Evolutionary conservation across 768 basidiomycete genomes (phyloP).

Genomic region (Imleria badia): DNA sequence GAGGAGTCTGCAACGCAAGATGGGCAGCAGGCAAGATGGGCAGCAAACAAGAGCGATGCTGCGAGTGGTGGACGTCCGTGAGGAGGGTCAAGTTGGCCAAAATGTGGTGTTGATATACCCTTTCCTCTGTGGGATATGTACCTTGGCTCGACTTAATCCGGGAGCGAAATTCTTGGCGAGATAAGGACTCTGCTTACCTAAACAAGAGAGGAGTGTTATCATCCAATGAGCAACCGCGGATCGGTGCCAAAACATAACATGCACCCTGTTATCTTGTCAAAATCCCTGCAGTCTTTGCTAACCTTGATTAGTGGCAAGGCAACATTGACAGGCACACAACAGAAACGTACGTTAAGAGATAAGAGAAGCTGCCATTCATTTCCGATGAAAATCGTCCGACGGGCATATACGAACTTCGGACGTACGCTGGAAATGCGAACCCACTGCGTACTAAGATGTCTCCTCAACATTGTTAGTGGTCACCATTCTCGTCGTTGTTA

Average conservation of each 20-base stretch:
- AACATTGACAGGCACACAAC: slow-evolving; percentile 10
- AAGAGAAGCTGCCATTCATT: slow-evolving; percentile 9
- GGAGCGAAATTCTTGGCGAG: slow-evolving; percentile 8
- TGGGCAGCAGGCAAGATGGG: background rate
- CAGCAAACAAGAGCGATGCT: background rate
- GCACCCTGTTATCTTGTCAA: slow-evolving; percentile 19
- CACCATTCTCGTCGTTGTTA: too few species aligned
- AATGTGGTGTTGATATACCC: slow-evolving; percentile 19
- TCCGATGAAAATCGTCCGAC: background rate
- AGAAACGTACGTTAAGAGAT: slow-evolving; percentile 10
- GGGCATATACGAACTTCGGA: background rate
- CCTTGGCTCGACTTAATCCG: background rate
- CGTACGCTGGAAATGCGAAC: background rate
- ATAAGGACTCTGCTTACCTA: slow-evolving; percentile 22
- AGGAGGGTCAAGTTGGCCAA: background rate
- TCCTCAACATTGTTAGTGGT: too few species aligned
- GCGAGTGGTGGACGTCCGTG: slow-evolving; percentile 2
- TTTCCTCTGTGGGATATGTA: slow-evolving; percentile 19
- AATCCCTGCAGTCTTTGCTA: background rate
- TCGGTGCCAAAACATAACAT: background rate
- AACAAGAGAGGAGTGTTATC: slow-evolving; percentile 21
- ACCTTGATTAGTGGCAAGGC: background rate
- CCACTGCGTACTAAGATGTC: too few species aligned
- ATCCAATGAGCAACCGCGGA: slow-evolving; percentile 16
- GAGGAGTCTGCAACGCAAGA: background rate